Evolutionary conservation across 163 green algal genomes (phyloP), one percentile per base, ranked within the genome.

Genomic region (Smithsoniella earleae): DNA sequence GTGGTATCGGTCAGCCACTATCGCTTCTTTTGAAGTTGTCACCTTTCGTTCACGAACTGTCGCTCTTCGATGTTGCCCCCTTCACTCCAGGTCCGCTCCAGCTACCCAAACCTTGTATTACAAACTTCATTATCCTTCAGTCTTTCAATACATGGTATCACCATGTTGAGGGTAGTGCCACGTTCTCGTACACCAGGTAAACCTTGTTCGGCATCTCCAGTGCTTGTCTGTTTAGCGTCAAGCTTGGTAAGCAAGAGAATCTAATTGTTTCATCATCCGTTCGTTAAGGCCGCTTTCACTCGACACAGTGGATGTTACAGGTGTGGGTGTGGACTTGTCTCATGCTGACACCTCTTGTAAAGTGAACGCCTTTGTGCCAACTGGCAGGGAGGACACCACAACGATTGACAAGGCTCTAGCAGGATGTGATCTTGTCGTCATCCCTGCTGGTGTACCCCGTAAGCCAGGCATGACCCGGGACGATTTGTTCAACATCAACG

Each of bases 381-480:
- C 20, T 25, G 43, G 55, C 55, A 28, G 55, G 4, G 55, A 66
- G 22, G 55, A 66, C 13, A 66, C 55, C 20, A 25, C 18, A 20
- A 34, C 55, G 3, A 66, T 66, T 31, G 55, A 66, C 0, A 81
- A 82, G 28, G 87, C 88, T 0, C 79, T 97, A 36, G 85, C 87
- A 49, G 92, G 90, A 28, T 82, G 76, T 25, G 86, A 96, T 75
- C 79, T 99, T 55, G 93, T 98, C 28, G 86, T 99, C 80, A 97
- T 99, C 74, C 94, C 94, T 2, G 94, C 94, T 27, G 94, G 94
- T 36, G 89, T 98, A 36, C 94, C 94, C 2, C 88, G 94, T 78
- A 99, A 99, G 84, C 94, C 94, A 2, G 94, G 94, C 78, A 99
- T 99, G 94, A 96, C 92, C 25, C 88, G 94, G 36, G 92, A 99